phyloP scores from a whole-genome alignment of 495 filamentous ascomycete genomes.

The Clohesyomyces aquaticus region DNA sequence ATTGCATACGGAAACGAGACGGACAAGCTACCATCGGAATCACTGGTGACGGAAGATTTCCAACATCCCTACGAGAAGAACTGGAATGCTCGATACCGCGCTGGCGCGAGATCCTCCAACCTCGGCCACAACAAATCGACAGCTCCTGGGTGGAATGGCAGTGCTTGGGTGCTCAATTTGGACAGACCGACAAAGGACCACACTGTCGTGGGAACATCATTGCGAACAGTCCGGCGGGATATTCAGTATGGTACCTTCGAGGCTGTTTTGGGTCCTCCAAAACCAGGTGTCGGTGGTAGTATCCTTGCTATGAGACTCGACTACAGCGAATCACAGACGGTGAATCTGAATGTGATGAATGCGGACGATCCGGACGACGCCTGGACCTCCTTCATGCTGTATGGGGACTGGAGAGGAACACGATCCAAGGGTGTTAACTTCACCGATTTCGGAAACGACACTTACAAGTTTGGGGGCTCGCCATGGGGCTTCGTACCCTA shows the following conservation, averaged over 20 bases:
- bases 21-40: no score
- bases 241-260: slow-evolving; percentile 51
- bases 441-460: slow-evolving; percentile 12
- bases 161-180: slow-evolving; percentile 38
- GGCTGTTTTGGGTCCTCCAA: slow-evolving; percentile 41
- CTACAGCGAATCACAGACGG: slow-evolving; percentile 47
- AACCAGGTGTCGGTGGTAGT: slow-evolving; percentile 38
- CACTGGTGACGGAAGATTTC: slow-evolving; percentile 41
- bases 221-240: slow-evolving; percentile 45
- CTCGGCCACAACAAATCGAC: slow-evolving; percentile 41
- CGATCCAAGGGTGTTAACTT: slow-evolving; percentile 31
- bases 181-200: slow-evolving; percentile 38
- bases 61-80: slow-evolving; percentile 48
- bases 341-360: slow-evolving; percentile 47
- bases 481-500: slow-evolving; percentile 48
- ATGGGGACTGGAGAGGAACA: slow-evolving; percentile 33
- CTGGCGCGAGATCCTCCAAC: slow-evolving; percentile 45
- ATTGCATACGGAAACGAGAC: no score
- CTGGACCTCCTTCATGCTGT: slow-evolving; percentile 44
- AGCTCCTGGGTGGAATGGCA: no score
- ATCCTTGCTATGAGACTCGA: slow-evolving; percentile 47
- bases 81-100: slow-evolving; percentile 47
- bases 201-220: slow-evolving; percentile 44
- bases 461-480: slow-evolving; percentile 22
- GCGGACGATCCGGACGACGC: slow-evolving; percentile 41